Base-by-base conservation (phyloP, 306 rosid species). In the Amphicarpaea edgeworthii region DNA sequence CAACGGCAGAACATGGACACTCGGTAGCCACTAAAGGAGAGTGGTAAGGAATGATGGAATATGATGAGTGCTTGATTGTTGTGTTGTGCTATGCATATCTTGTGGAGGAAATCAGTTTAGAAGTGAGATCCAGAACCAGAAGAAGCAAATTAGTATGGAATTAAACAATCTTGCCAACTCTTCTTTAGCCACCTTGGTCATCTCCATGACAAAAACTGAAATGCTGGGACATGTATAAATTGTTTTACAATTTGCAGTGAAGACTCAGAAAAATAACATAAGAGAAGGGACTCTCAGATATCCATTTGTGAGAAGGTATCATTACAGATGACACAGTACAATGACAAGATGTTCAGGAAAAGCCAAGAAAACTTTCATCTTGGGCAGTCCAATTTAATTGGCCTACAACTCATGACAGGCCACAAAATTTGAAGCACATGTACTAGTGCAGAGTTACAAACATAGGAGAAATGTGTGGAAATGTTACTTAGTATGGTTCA, bases 161-260 rank as follows among this genome's bases (percentile, higher is more conserved):
- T 57, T 24, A 42, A 68, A 55, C 51, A 12, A 60, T 71, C 74
- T 41, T 24, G 57, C 68, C 17, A 45, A 61, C 81, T 55, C 82
- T 80, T 51, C 79, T 68, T 65, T 71, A 59, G 80, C 80, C 62
- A n/a, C 50, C 75, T 11, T 24, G 38, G 74, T 71, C 73, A 34
- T 71, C 81, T 68, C 72, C 80, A 69, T 41, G 77, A 62, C 53
- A 78, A 60, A 68, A 83, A 61, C 83, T 57, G 77, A 78, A 84
- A 81, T 40, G 65, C 80, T 67, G 75, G 76, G 72, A 78, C 78
- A 86, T 57, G 30, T 14, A 72, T n/a, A 83, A 75, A 34, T 32
- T 32, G 16, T 17, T 58, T 74, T 65, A 75, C 38, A 83, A 42
- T 49, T 50, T 70, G 75, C 45, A 24, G 57, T 32, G 47, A 77